Evolutionary conservation across 108 stramenopile species (phyloP), one percentile per base, ranked within the genome.

Genomic region (Cyclostephanos tholiformis): DNA sequence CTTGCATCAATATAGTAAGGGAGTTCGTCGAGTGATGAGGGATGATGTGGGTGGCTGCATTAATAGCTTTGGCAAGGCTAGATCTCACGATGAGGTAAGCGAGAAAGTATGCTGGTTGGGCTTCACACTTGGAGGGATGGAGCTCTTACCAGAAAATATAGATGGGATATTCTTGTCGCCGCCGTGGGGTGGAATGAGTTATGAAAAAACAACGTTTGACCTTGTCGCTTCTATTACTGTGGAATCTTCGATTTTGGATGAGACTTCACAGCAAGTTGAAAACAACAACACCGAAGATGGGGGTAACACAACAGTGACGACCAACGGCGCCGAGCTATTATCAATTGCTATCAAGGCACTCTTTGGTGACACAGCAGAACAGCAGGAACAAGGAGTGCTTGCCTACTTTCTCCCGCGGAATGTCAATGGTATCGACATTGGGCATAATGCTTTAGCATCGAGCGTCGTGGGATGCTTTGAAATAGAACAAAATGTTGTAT

Each of bases 171-270:
- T 95, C 67, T 61, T 95, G 16, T 86, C 85, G 16, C 93, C 93
- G 29, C 93, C 93, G 2, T 95, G 93, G 93, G 93, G 93, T 27
- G 93, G 93, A n/a, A 72, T 86, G 60, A 80, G 83, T 46, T 95
- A 95, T 66, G 77, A 55, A 56, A 72, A 79, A 19, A 55, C 78
- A 53, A 67, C 48, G 0, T 80, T 76, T 71, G 57, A 80, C 63
- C 79, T 71, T 19, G 10, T 68, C 2, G 35, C 68, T 9, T 75
- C 57, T 11, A 80, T 80, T 66, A 81, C 38, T 5, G 38, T 72
- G 29, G 66, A 76, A 32, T 74, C 69, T 51, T 63, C 41, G n/a
- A 39, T 67, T 46, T 80, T 10, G n/a, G 29, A 38, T 2, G 16
- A 36, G 59, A 60, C 29, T 35, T 26, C 6, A 27, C 27, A 29